Base-by-base conservation (phyloP, 371 early-diverging fungal genomes). In the Capillidium rhysosporum region DNA sequence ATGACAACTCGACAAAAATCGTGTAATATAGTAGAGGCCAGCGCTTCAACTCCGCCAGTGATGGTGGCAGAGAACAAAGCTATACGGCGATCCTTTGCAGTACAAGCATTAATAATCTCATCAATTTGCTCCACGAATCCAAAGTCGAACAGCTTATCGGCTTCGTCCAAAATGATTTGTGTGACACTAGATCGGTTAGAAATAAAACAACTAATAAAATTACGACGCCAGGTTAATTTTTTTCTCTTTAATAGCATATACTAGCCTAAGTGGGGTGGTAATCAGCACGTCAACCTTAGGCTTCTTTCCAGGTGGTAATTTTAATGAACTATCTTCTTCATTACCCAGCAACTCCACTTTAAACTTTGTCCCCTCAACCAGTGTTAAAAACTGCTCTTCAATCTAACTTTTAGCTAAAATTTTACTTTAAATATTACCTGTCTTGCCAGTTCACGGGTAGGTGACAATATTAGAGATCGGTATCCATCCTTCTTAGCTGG, bases 371-470 rank as follows among this genome's bases (percentile, higher is more conserved):
- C 83, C 84, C 8, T 71, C 67, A 16, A 76, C 69, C 46, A 92
- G 62, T 53, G 73, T 76, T 53, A 73, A 64, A 53, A 89, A 64
- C 58, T 86, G 83, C 29, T 81, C 76, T 55, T 84, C 75, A 43
- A 89, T 91, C 81, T 82, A 58, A 40, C 21, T 16, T 5, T 24
- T 30, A 20, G 21, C 10, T 25, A 40, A 29, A 25, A 14, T 9
- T 21, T 23, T 40, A 31, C 24, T 34, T n/a, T 4, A 41, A 0
- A 25, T 31, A 53, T 26, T 60, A 83, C 83, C 75, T 99, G 99
- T 43, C 82, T 72, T 9, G 93, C 90, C 60, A 99, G 71, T 69
- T 99, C 99, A 53, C 98, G 71, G 0, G 99, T 99, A 0, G 99
- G 99, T 20, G 92, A 79, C 28, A 99, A 83, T 49, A 99, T 80